Base-by-base conservation (phyloP, 2,329 filamentous ascomycete genomes). In the Ophiocordyceps polyrhachis-furcata region DNA sequence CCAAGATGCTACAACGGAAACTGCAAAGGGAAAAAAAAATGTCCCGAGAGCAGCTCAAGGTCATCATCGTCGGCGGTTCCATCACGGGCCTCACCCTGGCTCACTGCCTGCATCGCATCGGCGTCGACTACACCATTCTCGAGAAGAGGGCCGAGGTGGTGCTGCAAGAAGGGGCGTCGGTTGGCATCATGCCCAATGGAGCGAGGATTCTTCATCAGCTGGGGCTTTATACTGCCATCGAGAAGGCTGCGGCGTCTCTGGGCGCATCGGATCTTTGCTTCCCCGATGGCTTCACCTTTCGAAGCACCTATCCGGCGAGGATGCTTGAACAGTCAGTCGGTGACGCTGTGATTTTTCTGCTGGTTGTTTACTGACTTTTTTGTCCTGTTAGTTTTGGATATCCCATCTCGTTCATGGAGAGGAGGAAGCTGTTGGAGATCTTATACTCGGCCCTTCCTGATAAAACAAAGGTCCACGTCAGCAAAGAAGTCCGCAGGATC, bases 131-230 rank as follows among this genome's bases (percentile, higher is more conserved):
- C 50, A 49, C 70, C 5, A 47, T 75, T 0, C 61, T 75, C 0
- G 71, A 75, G 49, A 56, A 57, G 1, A 57, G 66, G 43, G 28
- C 48, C 0, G 52, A 60, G 0, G 62, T 73, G 21, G 62, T 63
- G 0, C 68, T 70, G 0, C 57, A 63, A 40, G 54, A 66, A 0
- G 71, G 72, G 1, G 69, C 69, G 0, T 64, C 61, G 11, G 68
- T 76, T 29, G 67, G 59, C 1, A 49, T 73, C 0, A 46, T 60
- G 1, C 60, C 70, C 1, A 59, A 68, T 31, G 65, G 66, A 1
- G 46, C 55, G 6, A 59, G 64, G 0, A 65, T 74, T 11, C 50
- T 73, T 1, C 69, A 73, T 43, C 71, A 76, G 51, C 51, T 75
- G 0, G 52, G 50, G 2, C 52, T 56, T 17, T 60, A 57, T 32